Percentiles rank a stretch among this genome's conserved stretches.
phyloP scores from a whole-genome alignment of 257 asterid genomes.

The Solanum lycopersicoides region DNA sequence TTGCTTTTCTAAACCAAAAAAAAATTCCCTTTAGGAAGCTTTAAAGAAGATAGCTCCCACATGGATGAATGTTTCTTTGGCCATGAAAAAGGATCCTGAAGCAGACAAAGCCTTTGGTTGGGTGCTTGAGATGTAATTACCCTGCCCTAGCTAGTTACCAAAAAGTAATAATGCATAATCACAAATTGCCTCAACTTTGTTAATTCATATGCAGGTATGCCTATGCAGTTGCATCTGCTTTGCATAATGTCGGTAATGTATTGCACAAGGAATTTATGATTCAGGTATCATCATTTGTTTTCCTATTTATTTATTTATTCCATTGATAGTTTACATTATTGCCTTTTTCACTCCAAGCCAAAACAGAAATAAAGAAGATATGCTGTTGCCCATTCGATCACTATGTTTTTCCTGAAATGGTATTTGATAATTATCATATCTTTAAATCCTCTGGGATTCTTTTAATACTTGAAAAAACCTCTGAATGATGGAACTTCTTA shows the following conservation, averaged over 20 bases:
- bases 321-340: not conserved
- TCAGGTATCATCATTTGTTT: conserved; percentile 41
- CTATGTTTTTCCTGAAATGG: not conserved
- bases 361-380: not conserved
- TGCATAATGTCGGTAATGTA: conserved; percentile 71
- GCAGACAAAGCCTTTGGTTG: conserved; percentile 95
- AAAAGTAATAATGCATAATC: not conserved
- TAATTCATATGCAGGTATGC: conserved; percentile 59
- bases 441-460: not conserved
- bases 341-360: not conserved
- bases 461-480: not conserved
- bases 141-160: not conserved
- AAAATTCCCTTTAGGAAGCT: conserved; percentile 33
- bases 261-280: conserved; percentile 91
- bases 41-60: conserved; percentile 81
- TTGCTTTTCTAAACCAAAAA: not conserved
- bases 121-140: conserved; percentile 84
- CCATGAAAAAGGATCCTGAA: conserved; percentile 92
- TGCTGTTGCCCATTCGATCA: not conserved
- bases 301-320: not conserved
- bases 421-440: not conserved
- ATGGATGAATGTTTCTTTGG: conserved; percentile 95
- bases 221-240: conserved; percentile 85
- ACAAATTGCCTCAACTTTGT: not conserved
- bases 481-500: not conserved